Evolutionary conservation across 441 rosid species (phyloP), one percentile per base, ranked within the genome.

Genomic region (Croton laevigatus): DNA sequence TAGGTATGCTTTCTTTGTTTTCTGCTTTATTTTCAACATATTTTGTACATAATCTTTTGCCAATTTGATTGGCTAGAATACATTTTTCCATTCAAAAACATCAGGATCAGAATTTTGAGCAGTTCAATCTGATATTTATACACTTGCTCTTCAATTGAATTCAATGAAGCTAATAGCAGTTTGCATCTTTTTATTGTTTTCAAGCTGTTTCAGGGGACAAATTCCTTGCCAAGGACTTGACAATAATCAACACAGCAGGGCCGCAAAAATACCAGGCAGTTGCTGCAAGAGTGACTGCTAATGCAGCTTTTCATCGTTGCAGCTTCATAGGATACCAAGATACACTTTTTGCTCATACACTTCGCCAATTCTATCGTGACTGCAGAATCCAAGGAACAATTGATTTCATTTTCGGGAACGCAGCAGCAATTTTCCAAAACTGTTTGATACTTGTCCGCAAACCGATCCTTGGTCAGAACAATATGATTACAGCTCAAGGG

Each of bases 341-440:
- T 80, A 84, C 97, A 0, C 87, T 90, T 58, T 92, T 89, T 12
- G 91, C 88, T 9, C 96, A 90, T 76, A 86, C 94, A 4, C 85
- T 89, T 64, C 87, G 94, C 42, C 97, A 90, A 59, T 90, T 92
- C 82, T 90, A 55, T 74, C 89, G 96, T 0, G 93, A 92, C 57
- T 90, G 94, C 46, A 88, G 86, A 22, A 72, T 90, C 1, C 87
- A 87, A 13, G 96, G 97, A 3, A 92, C 97, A 0, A 92, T 92
- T 0, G 97, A 92, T 78, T 92, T 92, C 79, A 88, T 92, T 38
- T 92, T 88, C 3, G 94, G 96, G 0, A 90, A 92, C 36, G 96
- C 97, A 1, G 96, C 96, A 0, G 96, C 84, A 17, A 87, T 92
- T 11, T 68, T 92, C 36, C 97, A 92, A 8, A 85, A 85, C 66